A percentile compares a stretch with the other conserved stretches of the same genome.
Evolutionary conservation across 1,139 yeast species (phyloP).

Genomic region (Blastobotrys indianensis): DNA sequence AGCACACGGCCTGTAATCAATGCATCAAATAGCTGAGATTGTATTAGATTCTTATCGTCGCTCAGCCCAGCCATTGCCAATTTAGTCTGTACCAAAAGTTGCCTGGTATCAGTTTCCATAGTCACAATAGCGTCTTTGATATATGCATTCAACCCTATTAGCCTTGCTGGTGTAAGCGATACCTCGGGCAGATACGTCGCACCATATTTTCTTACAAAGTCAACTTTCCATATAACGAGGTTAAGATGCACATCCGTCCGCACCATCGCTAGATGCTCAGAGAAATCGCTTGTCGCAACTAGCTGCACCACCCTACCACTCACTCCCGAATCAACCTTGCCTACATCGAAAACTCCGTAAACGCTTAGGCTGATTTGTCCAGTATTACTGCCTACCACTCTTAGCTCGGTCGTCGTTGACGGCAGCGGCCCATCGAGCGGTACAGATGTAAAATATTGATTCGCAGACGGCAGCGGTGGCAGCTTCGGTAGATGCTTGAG

Average conservation of each 20-base stretch:
- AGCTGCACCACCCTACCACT: constrained; percentile 2
- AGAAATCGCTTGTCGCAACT: constrained; percentile 5
- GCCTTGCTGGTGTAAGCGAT: constrained; percentile 29
- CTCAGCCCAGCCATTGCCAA: constrained; percentile 9
- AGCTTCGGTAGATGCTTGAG: constrained; percentile 35
- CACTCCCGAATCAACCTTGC: constrained; percentile 14
- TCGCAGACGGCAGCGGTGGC: constrained; percentile 31
- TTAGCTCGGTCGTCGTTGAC: constrained; percentile 16
- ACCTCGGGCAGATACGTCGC: constrained; percentile 29
- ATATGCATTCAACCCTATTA: constrained; percentile 34
- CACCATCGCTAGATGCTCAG: constrained; percentile 7
- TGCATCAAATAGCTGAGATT: constrained; percentile 40
- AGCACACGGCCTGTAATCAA: constrained; percentile 55
- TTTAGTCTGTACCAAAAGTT: constrained; percentile 4
- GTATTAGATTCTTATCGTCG: neutral
- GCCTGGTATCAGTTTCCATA: constrained; percentile 32
- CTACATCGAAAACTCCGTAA: constrained; percentile 27
- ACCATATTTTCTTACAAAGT: constrained; percentile 23
- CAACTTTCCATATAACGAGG: constrained; percentile 7
- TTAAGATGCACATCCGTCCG: neutral
- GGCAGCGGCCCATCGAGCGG: constrained; percentile 17
- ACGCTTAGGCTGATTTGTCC: constrained; percentile 23
- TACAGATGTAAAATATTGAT: constrained; percentile 12
- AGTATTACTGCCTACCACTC: constrained; percentile 20
- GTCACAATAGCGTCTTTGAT: constrained; percentile 43